Base-by-base conservation (phyloP, 2,329 filamentous ascomycete species). In the Calonectria naviculata region DNA sequence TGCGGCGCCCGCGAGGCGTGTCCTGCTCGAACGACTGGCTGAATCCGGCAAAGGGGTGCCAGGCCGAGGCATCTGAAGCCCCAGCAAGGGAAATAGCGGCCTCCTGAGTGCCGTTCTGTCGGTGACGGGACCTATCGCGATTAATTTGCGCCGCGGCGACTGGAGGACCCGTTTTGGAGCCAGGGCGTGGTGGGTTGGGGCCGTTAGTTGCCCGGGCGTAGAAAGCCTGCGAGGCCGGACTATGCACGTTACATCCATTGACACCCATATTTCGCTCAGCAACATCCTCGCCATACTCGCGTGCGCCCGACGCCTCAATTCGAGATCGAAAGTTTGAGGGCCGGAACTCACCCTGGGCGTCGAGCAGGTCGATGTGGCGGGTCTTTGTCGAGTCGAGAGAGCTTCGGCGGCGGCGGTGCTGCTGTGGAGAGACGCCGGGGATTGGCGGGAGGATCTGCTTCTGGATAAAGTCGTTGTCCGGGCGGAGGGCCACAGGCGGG, bases 271-370 rank as follows among this genome's bases (percentile, higher is more conserved):
- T 93, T 38, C 91, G 85, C 73, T 92, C 89, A 2, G 90, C 90
- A 2, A 92, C 89, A 77, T 92, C 90, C 78, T 93, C 91, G n/a
- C 88, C 90, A 74, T 90, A 92, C 61, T 89, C 86, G 49, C 85
- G 84, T 0, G 83, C 82, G 1, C 89, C 89, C 0, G 87, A 78
- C 1, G 89, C 89, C 66, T 85, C 80, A 3, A 90, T 75, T 19
- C 89, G 84, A 12, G 83, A 82, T 58, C 82, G 81, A 73, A 90
- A 90, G 70, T 89, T 84, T 2, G 84, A 81, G 0, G 86, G 85
- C 31, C 80, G 85, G 44, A 91, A 82, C 29, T 84, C 86, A 0
- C 88, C 88, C 70, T 89, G 87, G 0, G 89, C 90, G 73, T 92
- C 90, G 3, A 92, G 82, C 1, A 92, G 79, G 72, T 92, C 89